Evolutionary conservation across 352 stramenopile species (phyloP).

Genomic region (Sclerospora graminicola): DNA sequence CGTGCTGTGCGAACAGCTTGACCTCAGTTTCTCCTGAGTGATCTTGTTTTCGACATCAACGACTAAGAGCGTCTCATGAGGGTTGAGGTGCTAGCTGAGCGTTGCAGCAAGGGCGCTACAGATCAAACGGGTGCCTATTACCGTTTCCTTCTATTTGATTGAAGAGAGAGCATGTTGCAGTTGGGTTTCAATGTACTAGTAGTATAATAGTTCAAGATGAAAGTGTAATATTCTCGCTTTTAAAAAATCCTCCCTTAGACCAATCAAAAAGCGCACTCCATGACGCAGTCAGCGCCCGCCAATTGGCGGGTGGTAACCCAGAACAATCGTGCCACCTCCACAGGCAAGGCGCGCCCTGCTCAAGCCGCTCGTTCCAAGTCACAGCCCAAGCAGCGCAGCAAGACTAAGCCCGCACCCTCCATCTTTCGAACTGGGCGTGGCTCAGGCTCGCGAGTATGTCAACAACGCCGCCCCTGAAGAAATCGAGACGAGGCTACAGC

Average conservation of each 20-base stretch:
- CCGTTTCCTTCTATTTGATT: too few relatives aligned
- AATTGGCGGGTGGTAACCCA: slow-evolving; percentile 24
- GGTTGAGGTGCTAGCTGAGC: background rate
- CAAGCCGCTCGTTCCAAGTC: slow-evolving; percentile 27
- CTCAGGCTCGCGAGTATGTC: slow-evolving; percentile 19
- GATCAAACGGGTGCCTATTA: background rate
- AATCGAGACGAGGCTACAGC: slow-evolving; percentile 45
- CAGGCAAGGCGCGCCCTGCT: slow-evolving; percentile 8
- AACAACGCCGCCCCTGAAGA: slow-evolving; percentile 32
- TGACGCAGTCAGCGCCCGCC: slow-evolving; percentile 22
- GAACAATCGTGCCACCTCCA: slow-evolving; percentile 3
- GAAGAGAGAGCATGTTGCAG: too few relatives aligned
- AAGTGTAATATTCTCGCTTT: too few relatives aligned
- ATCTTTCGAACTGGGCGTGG: slow-evolving; percentile 27
- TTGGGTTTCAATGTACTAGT: too few relatives aligned
- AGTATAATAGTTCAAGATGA: too few relatives aligned
- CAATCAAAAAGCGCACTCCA: slow-evolving; percentile 6
- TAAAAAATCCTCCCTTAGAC: background rate
- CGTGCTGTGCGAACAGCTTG: background rate
- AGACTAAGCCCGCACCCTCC: slow-evolving; percentile 13
- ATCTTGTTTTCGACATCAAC: background rate
- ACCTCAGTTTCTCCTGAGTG: background rate
- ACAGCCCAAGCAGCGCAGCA: slow-evolving; percentile 45
- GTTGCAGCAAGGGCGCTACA: background rate
- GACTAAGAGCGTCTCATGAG: background rate